These are phyloP conservation scores for Cryomyces minteri DNA, from an alignment of 495 filamentous ascomycete genomes.

Conservation along the genomic window DNA sequence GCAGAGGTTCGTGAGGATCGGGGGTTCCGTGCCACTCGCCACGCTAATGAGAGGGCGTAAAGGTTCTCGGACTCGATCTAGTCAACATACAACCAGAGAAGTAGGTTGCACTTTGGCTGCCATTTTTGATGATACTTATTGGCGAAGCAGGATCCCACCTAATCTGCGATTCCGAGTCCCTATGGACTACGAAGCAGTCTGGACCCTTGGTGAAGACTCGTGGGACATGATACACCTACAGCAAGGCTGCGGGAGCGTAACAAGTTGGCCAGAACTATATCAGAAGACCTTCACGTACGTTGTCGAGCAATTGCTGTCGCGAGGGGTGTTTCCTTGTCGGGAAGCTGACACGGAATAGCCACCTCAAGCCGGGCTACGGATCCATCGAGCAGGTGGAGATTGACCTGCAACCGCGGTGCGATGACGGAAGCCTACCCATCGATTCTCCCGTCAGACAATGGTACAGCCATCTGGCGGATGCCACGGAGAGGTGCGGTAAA, in stretches of 20 bases:
- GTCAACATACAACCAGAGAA: constrained; percentile 62
- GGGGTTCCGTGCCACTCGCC: background rate
- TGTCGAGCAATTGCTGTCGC: background rate
- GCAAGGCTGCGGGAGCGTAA: constrained; percentile 62
- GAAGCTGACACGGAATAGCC: constrained; percentile 21
- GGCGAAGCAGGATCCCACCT: constrained; percentile 38
- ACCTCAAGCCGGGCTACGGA: constrained; percentile 61
- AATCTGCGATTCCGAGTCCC: constrained; percentile 47
- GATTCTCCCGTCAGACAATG: constrained; percentile 37
- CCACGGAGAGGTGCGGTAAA: constrained; percentile 44
- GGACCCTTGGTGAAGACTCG: constrained; percentile 50
- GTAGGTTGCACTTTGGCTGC: constrained; percentile 20
- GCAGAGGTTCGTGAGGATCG: constrained; percentile 21
- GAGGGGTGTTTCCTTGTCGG: background rate
- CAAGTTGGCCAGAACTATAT: constrained; percentile 62
- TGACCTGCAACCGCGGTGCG: constrained; percentile 61
- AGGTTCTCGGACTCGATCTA: constrained; percentile 61
- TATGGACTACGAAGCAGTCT: constrained; percentile 70
- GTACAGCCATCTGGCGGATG: constrained; percentile 49
- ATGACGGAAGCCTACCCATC: constrained; percentile 40
- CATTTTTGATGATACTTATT: constrained; percentile 5
- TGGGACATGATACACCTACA: constrained; percentile 82
- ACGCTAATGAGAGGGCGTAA: background rate
- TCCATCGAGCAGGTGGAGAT: constrained; percentile 89
- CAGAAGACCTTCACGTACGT: constrained; percentile 44